Percentiles rank a stretch among this genome's conserved stretches.
phyloP scores from a whole-genome alignment of 805 yeast genomes.

The Tetrapisispora fleetii region DNA sequence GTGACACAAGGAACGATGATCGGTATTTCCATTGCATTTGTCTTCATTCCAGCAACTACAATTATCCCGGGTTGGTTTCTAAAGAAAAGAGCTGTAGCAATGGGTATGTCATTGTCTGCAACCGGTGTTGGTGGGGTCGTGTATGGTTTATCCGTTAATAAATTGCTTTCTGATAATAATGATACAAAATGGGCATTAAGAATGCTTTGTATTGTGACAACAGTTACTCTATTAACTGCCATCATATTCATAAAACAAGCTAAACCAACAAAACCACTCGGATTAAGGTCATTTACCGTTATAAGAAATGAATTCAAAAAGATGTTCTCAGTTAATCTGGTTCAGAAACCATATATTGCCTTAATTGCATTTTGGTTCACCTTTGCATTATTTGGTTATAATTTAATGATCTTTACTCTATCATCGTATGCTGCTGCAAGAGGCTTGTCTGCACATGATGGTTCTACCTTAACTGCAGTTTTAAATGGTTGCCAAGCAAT shows the following conservation, averaged over 20 bases:
- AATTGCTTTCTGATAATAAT: conserved; percentile 34
- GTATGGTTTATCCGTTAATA: conserved; percentile 34
- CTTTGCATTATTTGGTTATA: conserved; percentile 33
- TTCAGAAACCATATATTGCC: conserved; percentile 26
- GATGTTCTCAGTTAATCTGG: conserved; percentile 17
- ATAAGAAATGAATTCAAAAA: conserved; percentile 18
- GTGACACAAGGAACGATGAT: conserved; percentile 58
- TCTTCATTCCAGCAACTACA: conserved; percentile 49
- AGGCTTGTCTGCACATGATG: conserved; percentile 38
- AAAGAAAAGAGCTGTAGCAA: conserved; percentile 47
- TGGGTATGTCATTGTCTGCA: conserved; percentile 41
- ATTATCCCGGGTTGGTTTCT: conserved; percentile 64
- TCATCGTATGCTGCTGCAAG: conserved; percentile 38
- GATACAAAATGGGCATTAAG: conserved; percentile 40
- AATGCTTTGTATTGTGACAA: conserved; percentile 34
- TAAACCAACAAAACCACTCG: conserved; percentile 26
- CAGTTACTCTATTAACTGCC: conserved; percentile 32
- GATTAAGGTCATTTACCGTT: conserved; percentile 19
- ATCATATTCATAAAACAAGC: conserved; percentile 39
- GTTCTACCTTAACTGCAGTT: conserved; percentile 37
- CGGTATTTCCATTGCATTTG: conserved; percentile 42
- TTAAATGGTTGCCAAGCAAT: conserved; percentile 38
- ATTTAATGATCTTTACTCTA: conserved; percentile 37
- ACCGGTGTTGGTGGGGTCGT: conserved; percentile 45
- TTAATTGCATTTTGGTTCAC: conserved; percentile 32